Conservation (phyloP, 2,329 filamentous ascomycete genomes). For the Ophiostoma quercus region DNA sequence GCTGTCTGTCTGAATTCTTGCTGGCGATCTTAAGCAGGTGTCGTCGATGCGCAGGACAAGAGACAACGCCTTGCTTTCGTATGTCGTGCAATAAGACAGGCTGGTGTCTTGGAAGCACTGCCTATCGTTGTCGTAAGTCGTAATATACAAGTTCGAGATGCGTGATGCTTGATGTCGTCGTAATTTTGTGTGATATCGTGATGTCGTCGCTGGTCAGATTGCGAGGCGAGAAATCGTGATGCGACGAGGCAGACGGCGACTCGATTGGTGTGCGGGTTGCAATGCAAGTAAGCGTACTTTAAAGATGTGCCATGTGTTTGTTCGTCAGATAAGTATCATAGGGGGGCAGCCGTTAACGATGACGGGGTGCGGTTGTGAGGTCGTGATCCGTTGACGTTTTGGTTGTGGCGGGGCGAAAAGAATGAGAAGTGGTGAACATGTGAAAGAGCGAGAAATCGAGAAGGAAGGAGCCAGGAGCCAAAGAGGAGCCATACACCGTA, state of each 20-base stretch:
- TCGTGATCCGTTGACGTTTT: neutral
- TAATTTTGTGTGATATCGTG: neutral
- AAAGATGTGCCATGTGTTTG: neutral
- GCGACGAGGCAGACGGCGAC: neutral
- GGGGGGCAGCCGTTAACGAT: neutral
- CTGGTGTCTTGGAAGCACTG: neutral
- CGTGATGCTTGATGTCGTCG: too few species aligned
- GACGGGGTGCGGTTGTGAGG: neutral
- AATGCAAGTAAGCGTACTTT: neutral
- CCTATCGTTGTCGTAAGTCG: neutral
- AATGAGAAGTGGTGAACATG: constrained; percentile 3
- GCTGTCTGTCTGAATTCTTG: neutral
- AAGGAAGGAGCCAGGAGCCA: neutral
- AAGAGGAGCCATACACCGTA: neutral
- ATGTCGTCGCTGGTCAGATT: neutral
- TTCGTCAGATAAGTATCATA: neutral
- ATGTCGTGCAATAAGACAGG: neutral
- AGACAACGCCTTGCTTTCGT: neutral
- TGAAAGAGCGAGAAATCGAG: constrained; percentile 10
- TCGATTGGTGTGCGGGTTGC: neutral
- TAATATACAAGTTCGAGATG: neutral
- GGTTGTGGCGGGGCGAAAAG: neutral
- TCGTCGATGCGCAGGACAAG: neutral
- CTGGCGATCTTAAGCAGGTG: neutral
- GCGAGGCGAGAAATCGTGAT: neutral